Conservation (phyloP, 306 rosid species). For the Medicago arabica region DNA sequence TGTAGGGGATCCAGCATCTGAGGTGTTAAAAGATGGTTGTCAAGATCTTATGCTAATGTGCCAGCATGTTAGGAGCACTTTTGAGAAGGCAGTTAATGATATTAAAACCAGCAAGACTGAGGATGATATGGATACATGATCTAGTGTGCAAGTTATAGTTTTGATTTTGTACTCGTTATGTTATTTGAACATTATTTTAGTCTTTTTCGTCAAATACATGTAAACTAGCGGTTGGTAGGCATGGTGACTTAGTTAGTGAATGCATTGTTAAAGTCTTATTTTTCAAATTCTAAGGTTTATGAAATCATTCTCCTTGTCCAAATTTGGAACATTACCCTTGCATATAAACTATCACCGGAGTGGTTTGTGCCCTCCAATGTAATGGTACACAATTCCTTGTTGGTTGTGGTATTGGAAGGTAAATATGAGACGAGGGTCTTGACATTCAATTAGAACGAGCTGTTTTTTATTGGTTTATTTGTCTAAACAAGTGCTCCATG, state of each 20-base stretch:
- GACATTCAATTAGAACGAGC: not conserved
- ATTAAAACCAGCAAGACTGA: constrained; percentile 39
- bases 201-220: too few relatives aligned
- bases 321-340: too few relatives aligned
- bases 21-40: constrained; percentile 70
- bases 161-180: not conserved
- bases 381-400: not conserved
- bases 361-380: not conserved
- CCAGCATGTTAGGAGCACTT: constrained; percentile 71
- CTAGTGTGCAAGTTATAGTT: not conserved
- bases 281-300: too few relatives aligned
- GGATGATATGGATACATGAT: constrained; percentile 44
- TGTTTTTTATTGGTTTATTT: not conserved
- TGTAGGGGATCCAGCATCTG: constrained; percentile 75
- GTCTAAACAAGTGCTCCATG: not conserved
- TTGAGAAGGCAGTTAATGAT: constrained; percentile 70
- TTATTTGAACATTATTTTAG: not conserved
- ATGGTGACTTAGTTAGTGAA: too few relatives aligned
- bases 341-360: not conserved
- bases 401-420: not conserved
- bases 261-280: too few relatives aligned
- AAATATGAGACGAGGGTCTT: not conserved
- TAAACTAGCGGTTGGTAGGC: too few relatives aligned
- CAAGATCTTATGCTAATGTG: constrained; percentile 79
- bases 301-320: not conserved